A percentile compares a stretch with the other conserved stretches of the same genome.
Evolutionary conservation across 2,329 filamentous ascomycete species (phyloP).

Genomic region (Fusarium camptoceras): DNA sequence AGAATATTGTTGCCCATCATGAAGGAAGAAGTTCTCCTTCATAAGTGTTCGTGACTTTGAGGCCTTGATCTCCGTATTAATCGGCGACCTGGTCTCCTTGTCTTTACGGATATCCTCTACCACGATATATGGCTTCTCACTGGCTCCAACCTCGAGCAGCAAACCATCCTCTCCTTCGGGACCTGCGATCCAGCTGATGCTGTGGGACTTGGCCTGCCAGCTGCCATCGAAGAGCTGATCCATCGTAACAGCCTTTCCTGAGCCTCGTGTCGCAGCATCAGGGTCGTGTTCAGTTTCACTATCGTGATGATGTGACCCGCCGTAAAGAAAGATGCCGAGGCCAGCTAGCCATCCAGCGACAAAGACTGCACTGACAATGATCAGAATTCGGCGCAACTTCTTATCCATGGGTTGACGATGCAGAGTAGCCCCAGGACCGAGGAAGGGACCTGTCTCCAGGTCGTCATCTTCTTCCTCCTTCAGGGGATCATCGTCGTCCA

Average conservation of each 20-base stretch:
- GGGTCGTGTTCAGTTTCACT: conserved; percentile 75
- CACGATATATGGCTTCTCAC: conserved; percentile 79
- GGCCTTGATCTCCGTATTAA: conserved; percentile 47
- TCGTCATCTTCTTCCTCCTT: conserved; percentile 53
- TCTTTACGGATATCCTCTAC: conserved; percentile 83
- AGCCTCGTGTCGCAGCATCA: conserved; percentile 71
- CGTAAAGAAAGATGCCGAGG: conserved; percentile 73
- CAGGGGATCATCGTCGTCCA: conserved; percentile 59
- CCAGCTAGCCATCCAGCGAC: conserved; percentile 76
- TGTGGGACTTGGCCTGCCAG: conserved; percentile 73
- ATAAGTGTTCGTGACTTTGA: conserved; percentile 77
- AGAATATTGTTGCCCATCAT: conserved; percentile 65
- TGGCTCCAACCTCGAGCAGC: conserved; percentile 76
- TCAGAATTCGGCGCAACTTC: conserved; percentile 70
- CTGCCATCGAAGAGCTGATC: conserved; percentile 75
- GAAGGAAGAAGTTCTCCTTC: conserved; percentile 72
- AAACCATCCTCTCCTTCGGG: conserved; percentile 84
- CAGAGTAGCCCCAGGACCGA: conserved; percentile 53
- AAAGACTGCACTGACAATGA: conserved; percentile 71
- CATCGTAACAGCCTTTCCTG: conserved; percentile 78
- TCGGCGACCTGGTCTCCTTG: conserved; percentile 50
- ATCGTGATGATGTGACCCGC: conserved; percentile 73
- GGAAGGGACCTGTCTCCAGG: conserved; percentile 66
- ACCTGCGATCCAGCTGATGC: conserved; percentile 81
- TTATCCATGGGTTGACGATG: conserved; percentile 71